Percentiles rank a stretch among this genome's conserved stretches.
Evolutionary conservation across 495 filamentous ascomycete genomes (phyloP).

Genomic region (Extremus antarcticus): DNA sequence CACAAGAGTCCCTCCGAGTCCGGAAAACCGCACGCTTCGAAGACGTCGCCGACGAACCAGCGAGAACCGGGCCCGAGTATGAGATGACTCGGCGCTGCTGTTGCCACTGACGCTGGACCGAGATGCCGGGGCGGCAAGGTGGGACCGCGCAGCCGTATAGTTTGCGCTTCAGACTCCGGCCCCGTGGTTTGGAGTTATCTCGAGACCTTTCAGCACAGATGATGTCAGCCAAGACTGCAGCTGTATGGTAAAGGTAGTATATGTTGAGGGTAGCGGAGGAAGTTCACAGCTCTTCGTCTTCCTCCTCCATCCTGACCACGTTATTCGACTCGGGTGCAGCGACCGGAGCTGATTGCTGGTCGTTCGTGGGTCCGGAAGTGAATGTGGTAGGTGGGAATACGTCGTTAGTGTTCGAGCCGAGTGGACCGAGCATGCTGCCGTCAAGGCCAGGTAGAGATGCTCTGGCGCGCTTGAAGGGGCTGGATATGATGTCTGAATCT

Average conservation of each 20-base stretch:
- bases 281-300: slow-evolving; percentile 15
- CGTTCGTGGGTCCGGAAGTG: background rate
- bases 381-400: background rate
- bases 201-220: background rate
- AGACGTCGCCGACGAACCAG: background rate
- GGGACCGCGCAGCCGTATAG: background rate
- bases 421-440: slow-evolving; percentile 3
- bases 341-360: background rate
- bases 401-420: slow-evolving; percentile 9
- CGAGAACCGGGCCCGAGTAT: no score
- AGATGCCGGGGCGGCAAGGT: background rate
- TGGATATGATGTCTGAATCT: slow-evolving; percentile 47
- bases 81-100: no score
- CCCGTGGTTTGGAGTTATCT: no score
- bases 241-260: background rate
- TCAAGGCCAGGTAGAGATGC: slow-evolving; percentile 48
- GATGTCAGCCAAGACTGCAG: background rate
- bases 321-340: slow-evolving; percentile 10
- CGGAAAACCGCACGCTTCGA: background rate
- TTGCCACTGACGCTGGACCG: background rate
- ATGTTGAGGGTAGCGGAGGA: background rate
- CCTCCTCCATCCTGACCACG: slow-evolving; percentile 7
- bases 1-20: no score
- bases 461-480: slow-evolving; percentile 74
- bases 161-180: slow-evolving; percentile 8